Conservation (phyloP, 768 basidiomycete species). For the Suillus tomentosus region DNA sequence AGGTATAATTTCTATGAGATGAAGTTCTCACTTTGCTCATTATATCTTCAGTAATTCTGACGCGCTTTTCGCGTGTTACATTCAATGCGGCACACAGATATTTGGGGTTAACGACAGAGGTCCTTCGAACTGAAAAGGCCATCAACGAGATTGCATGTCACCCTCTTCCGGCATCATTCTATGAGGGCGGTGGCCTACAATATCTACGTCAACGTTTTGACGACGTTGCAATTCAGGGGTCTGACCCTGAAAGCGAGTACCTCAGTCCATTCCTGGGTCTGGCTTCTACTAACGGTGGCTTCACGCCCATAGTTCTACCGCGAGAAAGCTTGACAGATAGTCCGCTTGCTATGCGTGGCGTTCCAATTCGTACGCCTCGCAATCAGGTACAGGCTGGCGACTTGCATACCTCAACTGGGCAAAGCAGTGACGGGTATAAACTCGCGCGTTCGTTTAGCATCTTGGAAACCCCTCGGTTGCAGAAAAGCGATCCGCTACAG, state of each 20-base stretch:
- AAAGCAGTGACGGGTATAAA: constrained; percentile 47
- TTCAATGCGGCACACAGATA: constrained; percentile 98
- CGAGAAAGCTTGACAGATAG: constrained; percentile 29
- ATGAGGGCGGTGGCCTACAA: constrained; percentile 88
- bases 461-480: constrained; percentile 51
- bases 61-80: constrained; percentile 94
- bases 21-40: constrained; percentile 17
- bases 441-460: constrained; percentile 51
- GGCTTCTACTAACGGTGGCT: constrained; percentile 11
- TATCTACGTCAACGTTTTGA: constrained; percentile 91
- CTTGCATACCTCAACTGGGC: constrained; percentile 60
- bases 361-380: constrained; percentile 42
- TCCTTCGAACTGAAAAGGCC: constrained; percentile 93
- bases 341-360: constrained; percentile 26
- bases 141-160: constrained; percentile 98
- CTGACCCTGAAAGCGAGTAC: constrained; percentile 61
- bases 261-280: constrained; percentile 37
- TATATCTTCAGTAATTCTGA: constrained; percentile 75
- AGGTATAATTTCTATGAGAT: constrained; percentile 45
- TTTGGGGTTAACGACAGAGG: constrained; percentile 91
- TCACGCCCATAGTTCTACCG: constrained; percentile 24
- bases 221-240: constrained; percentile 43
- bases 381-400: constrained; percentile 77
- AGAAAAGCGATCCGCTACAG: constrained; percentile 28
- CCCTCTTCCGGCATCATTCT: constrained; percentile 89